Percentiles rank a stretch among this genome's conserved stretches.
phyloP scores from a whole-genome alignment of 1,284 basidiomycete species.

The Tilletia horrida region DNA sequence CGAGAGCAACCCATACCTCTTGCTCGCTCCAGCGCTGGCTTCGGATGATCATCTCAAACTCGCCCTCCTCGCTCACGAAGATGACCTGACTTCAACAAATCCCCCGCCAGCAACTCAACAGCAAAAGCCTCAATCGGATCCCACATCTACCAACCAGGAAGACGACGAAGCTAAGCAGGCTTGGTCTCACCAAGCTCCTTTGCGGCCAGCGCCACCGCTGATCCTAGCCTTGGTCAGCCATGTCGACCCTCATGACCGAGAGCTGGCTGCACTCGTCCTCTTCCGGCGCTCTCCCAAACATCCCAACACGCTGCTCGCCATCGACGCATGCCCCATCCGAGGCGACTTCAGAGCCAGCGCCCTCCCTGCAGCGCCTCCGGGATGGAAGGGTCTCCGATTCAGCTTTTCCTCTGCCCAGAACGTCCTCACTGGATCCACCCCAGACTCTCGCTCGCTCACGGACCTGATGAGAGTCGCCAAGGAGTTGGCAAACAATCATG shows the following conservation, averaged over 20 bases:
- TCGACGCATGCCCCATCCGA: constrained; percentile 30
- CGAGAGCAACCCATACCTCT: constrained; percentile 29
- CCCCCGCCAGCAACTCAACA: constrained; percentile 1
- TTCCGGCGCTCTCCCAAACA: constrained; percentile 30
- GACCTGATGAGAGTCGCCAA: constrained; percentile 35
- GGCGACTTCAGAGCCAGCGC: constrained; percentile 24
- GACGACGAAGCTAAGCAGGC: constrained; percentile 1
- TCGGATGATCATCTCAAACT: constrained; percentile 36
- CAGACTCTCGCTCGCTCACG: constrained; percentile 28
- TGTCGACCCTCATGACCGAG: constrained; percentile 23
- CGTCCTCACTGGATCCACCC: constrained; percentile 24
- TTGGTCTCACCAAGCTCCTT: neutral
- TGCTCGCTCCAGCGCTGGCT: constrained; percentile 32
- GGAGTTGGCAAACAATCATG: constrained; percentile 27
- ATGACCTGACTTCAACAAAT: neutral
- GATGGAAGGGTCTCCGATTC: constrained; percentile 24
- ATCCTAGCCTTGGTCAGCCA: constrained; percentile 38
- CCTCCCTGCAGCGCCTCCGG: constrained; percentile 12
- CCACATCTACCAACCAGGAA: neutral
- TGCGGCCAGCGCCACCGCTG: constrained; percentile 12
- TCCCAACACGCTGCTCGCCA: constrained; percentile 24
- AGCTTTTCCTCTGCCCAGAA: constrained; percentile 23
- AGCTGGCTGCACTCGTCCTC: constrained; percentile 32
- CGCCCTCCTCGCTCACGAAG: constrained; percentile 28
- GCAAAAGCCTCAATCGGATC: neutral